phyloP scores from a whole-genome alignment of 371 early-diverging fungal genomes.

The Batrachochytrium dendrobatidis region DNA sequence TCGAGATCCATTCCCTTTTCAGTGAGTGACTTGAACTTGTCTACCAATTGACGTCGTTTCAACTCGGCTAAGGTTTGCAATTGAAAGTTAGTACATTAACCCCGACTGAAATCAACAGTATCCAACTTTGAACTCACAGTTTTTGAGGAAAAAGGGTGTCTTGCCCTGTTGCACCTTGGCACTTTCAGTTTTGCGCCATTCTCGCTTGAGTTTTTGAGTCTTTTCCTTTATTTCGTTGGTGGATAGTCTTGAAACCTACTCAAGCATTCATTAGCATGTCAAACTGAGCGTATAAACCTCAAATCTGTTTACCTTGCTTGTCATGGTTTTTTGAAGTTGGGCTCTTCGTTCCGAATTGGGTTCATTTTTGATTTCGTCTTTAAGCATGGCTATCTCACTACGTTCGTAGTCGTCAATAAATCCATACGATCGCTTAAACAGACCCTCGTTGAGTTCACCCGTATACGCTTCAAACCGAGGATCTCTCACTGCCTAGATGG shows the following conservation, averaged over 20 bases:
- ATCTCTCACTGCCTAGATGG: slow-evolving; percentile 60
- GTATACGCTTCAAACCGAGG: slow-evolving; percentile 81
- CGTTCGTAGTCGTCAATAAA: slow-evolving; percentile 71
- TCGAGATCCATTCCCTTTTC: slow-evolving; percentile 49
- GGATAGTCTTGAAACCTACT: no score
- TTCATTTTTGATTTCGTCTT: slow-evolving; percentile 52
- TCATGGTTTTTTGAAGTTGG: slow-evolving; percentile 34
- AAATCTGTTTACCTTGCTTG: slow-evolving; percentile 44
- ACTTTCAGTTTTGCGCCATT: slow-evolving; percentile 70
- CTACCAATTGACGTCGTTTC: slow-evolving; percentile 69
- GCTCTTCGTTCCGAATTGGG: slow-evolving; percentile 49
- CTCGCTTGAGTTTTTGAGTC: slow-evolving; percentile 50
- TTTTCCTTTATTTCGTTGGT: slow-evolving; percentile 34
- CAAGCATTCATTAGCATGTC: neutral
- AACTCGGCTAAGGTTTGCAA: slow-evolving; percentile 54
- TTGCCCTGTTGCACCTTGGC: slow-evolving; percentile 77
- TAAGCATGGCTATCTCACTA: slow-evolving; percentile 60
- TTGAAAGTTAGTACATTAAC: neutral
- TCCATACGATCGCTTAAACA: slow-evolving; percentile 77
- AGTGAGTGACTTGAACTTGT: slow-evolving; percentile 59
- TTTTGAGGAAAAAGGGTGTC: slow-evolving; percentile 82
- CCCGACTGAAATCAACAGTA: neutral
- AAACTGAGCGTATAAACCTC: neutral
- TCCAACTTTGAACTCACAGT: slow-evolving; percentile 54
- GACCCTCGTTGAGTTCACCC: slow-evolving; percentile 75